phyloP scores from a whole-genome alignment of 2,329 filamentous ascomycete genomes.

The Botryotinia convoluta region DNA sequence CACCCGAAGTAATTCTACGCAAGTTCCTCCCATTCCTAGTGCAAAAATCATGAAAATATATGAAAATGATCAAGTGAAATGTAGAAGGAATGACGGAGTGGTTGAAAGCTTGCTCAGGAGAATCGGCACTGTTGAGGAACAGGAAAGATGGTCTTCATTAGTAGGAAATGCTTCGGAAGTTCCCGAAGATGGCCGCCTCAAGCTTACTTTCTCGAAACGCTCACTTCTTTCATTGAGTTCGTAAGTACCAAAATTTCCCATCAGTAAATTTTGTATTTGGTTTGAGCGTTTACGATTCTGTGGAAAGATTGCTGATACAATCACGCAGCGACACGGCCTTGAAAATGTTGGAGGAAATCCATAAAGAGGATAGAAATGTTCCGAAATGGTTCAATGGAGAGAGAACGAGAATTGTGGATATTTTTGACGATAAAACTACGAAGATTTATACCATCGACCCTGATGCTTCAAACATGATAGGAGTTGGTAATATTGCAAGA shows the following conservation, averaged over 20 bases:
- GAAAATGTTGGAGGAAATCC: not conserved
- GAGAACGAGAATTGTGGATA: not conserved
- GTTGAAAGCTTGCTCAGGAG: not conserved
- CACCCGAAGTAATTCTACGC: not conserved
- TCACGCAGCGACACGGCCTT: not conserved
- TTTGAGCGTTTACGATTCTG: not conserved
- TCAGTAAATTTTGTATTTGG: not conserved
- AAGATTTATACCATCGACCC: not conserved
- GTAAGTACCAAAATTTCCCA: not conserved
- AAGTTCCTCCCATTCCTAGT: not conserved
- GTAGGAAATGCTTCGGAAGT: not conserved
- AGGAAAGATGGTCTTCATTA: not conserved
- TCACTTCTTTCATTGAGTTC: not conserved
- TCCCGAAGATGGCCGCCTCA: not conserved
- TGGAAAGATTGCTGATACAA: not conserved
- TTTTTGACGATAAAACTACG: not conserved
- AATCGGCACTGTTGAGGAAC: not conserved
- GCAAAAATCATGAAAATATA: not conserved
- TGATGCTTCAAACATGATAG: not conserved
- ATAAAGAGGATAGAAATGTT: not conserved
- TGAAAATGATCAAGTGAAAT: not conserved
- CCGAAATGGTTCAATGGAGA: not conserved
- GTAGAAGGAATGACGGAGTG: not conserved
- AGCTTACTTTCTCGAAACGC: not conserved
- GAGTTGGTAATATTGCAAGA: not conserved